Base-by-base conservation (phyloP, 2,329 filamentous ascomycete genomes). In the Pseudogymnoascus sp. region DNA sequence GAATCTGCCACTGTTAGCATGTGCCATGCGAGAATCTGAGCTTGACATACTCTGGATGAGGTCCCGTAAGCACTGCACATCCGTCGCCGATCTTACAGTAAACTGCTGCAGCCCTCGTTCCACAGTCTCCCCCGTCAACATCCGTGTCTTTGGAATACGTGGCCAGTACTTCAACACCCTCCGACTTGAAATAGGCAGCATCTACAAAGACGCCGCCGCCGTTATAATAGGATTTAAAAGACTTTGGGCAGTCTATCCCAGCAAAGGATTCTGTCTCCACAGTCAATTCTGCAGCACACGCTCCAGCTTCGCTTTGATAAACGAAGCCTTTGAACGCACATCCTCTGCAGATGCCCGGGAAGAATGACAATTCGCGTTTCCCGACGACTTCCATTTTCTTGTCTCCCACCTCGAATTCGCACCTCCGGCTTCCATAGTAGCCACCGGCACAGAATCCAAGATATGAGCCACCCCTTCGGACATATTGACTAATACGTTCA, bases 131-230 rank as follows among this genome's bases (percentile, higher is more conserved):
- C 0, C 88, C 82, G 61, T 96, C 88, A 2, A 97, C 89, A 68
- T 88, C 85, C 11, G 96, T 74, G 12, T 88, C 79, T 37, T 91
- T 88, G 0, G 81, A 81, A 72, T 95, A 99, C 63, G 82, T 89
- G 1, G 93, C 95, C 23, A 99, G 78, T 5, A 96, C 82, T 74
- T 97, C 86, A 0, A 97, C 85, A 1, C 88, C 89, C 66, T 81
- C 77, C 31, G 83, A 81, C 62, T 79, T 77, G 62, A 85, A 79
- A 49, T 81, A 83, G 2, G 82, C 80, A 1, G 89, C 88, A 75
- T 95, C 88, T 1, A 96, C 90, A 77, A 97, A 99, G 1, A 96
- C 86, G 3, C 95, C 93, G 0, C 95, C 95, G 0, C 95, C 95
- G 69, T 99, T 99, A 74, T 93, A 97, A 72, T 99, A 99, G 12